Evolutionary conservation across 208 protist genomes (phyloP).

Genomic region (Crithidia acanthocephali): DNA sequence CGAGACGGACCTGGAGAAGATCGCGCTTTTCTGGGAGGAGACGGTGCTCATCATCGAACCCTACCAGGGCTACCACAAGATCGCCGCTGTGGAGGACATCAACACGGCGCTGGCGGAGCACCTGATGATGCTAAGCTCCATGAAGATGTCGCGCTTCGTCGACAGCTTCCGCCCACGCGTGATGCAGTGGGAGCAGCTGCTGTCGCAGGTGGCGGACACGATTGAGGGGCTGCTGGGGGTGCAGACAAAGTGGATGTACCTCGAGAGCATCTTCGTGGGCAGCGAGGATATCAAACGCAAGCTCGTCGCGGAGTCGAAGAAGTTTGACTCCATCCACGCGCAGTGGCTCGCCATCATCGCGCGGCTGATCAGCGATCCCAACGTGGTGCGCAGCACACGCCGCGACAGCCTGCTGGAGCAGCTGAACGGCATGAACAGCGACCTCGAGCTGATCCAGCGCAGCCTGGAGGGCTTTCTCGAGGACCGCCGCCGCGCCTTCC

Average conservation of each 20-base stretch:
- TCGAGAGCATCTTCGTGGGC: conserved; percentile 97
- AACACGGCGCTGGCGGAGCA: conserved; percentile 95
- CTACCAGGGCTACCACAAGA: conserved; percentile 93
- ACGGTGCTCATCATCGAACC: conserved; percentile 86
- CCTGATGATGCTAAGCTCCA: conserved; percentile 91
- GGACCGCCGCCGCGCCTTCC: conserved; percentile 96
- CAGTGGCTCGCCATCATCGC: conserved; percentile 94
- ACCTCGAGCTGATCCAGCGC: conserved; percentile 98
- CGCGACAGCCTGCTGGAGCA: conserved; percentile 93
- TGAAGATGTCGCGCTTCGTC: conserved; percentile 97
- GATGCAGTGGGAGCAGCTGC: conserved; percentile 94
- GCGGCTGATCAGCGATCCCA: conserved; percentile 88
- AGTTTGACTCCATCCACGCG: conserved; percentile 96
- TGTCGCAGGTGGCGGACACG: conserved; percentile 95
- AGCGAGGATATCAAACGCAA: conserved; percentile 98
- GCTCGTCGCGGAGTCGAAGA: conserved; percentile 95
- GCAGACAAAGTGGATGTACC: conserved; percentile 97
- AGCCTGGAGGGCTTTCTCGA: conserved; percentile 97
- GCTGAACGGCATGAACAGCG: conserved; percentile 94
- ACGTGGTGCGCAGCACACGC: conserved; percentile 87
- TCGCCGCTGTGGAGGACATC: conserved; percentile 93
- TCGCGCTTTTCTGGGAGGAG: conserved; percentile 92
- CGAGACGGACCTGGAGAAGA: conserved; percentile 93
- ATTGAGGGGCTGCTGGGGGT: conserved; percentile 94
- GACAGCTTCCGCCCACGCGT: conserved; percentile 96